These are phyloP conservation scores for Tetrahymena malaccensis DNA, from an alignment of 73 alveolate species.

Conservation along the genomic window DNA sequence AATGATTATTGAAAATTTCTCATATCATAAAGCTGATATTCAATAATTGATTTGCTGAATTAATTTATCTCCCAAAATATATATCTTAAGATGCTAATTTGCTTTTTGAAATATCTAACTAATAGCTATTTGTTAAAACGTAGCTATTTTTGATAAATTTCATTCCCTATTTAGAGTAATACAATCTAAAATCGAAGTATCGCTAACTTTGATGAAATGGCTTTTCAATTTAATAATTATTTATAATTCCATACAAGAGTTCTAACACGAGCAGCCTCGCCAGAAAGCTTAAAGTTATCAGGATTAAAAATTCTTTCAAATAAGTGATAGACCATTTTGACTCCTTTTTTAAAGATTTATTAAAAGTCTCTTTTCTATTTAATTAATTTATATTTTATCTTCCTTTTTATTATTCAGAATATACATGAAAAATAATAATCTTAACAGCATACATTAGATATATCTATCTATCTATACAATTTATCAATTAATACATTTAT, in stretches of 20 bases:
- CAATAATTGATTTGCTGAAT: neutral
- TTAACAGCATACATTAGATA: neutral
- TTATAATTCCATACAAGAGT: neutral
- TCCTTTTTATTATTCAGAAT: neutral
- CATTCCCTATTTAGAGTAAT: neutral
- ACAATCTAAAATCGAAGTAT: neutral
- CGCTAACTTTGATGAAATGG: neutral
- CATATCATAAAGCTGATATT: neutral
- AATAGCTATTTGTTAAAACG: neutral
- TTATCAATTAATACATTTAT: neutral
- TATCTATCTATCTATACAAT: neutral
- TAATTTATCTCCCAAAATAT: neutral
- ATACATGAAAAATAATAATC: neutral
- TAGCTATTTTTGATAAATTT: neutral
- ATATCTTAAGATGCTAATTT: neutral
- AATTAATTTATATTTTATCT: neutral
- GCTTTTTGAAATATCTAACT: neutral
- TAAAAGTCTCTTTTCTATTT: neutral
- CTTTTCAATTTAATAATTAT: neutral
- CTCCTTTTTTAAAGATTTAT: neutral
- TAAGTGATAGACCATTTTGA: neutral
- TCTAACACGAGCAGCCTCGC: conserved; percentile 4
- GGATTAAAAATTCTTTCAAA: neutral
- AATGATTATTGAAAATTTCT: neutral
- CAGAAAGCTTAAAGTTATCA: neutral